Percentiles rank a stretch among this genome's conserved stretches.
These are phyloP conservation scores for Pleurotus sapidus DNA, from an alignment of 768 basidiomycete species.

Conservation along the genomic window DNA sequence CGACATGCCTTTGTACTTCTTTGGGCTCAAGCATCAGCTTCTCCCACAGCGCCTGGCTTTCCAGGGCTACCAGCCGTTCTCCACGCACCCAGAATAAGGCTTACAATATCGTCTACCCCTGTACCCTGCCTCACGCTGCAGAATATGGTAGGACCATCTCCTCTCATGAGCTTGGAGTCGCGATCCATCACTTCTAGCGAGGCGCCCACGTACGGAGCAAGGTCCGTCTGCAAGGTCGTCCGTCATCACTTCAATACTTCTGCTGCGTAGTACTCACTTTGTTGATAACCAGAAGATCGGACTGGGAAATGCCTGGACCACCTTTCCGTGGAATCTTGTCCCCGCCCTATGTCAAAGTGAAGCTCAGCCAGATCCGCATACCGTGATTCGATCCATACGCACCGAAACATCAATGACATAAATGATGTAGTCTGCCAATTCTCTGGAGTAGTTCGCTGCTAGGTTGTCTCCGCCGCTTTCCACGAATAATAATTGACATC, in stretches of 20 bases:
- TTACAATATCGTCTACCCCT: constrained; percentile 80
- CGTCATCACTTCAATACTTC: not conserved
- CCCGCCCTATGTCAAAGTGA: constrained; percentile 63
- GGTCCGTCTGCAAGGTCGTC: constrained; percentile 64
- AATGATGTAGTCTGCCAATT: constrained; percentile 96
- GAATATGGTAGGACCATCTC: constrained; percentile 91
- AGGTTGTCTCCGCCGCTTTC: constrained; percentile 98
- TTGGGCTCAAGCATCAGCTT: constrained; percentile 18
- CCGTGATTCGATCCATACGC: constrained; percentile 17
- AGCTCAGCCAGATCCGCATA: constrained; percentile 2
- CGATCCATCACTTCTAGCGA: constrained; percentile 94
- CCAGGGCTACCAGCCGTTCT: constrained; percentile 76
- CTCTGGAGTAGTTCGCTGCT: constrained; percentile 95
- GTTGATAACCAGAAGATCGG: constrained; percentile 92
- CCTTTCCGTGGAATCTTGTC: constrained; percentile 99
- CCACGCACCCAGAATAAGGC: constrained; percentile 89
- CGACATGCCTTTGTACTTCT: not conserved
- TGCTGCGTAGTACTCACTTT: constrained; percentile 56
- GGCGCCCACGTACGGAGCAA: constrained; percentile 89
- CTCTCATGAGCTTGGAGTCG: constrained; percentile 92
- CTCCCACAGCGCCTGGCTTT: constrained; percentile 44
- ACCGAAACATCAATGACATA: constrained; percentile 89
- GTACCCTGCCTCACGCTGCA: constrained; percentile 75
- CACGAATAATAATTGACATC: constrained; percentile 88
- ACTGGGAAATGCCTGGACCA: constrained; percentile 95